Evolutionary conservation across 2,329 filamentous ascomycete species (phyloP).

Genomic region (Ophiostoma ulmi): DNA sequence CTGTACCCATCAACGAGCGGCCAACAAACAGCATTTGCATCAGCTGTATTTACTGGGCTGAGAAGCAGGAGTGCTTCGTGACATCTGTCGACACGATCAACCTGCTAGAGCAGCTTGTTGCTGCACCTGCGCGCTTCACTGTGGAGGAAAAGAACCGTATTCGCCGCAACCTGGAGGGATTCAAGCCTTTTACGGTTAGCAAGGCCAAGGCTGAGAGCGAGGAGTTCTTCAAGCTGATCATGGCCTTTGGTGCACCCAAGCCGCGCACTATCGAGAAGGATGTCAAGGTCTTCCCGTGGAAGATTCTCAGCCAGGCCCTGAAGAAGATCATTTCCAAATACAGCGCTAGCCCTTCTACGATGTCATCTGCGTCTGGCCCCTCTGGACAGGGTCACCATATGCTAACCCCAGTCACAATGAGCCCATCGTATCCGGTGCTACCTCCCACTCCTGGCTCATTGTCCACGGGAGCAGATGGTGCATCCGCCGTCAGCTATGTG

Average conservation of each 20-base stretch:
- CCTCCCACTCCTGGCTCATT: constrained; percentile 43
- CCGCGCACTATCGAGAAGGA: constrained; percentile 98
- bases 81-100: constrained; percentile 97
- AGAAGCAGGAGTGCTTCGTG: constrained; percentile 84
- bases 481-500: constrained; percentile 38
- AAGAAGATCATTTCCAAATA: constrained; percentile 99
- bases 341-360: constrained; percentile 46
- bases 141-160: constrained; percentile 99
- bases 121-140: constrained; percentile 68
- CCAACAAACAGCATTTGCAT: constrained; percentile 84
- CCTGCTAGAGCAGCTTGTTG: constrained; percentile 86
- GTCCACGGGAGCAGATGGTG: constrained; percentile 36
- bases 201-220: constrained; percentile 90
- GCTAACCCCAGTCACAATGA: constrained; percentile 38
- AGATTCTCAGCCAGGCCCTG: constrained; percentile 75
- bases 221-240: constrained; percentile 98
- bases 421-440: constrained; percentile 40
- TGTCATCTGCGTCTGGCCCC: constrained; percentile 28
- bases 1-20: constrained; percentile 73
- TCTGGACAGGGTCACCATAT: constrained; percentile 36
- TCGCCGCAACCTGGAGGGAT: constrained; percentile 88
- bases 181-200: constrained; percentile 85
- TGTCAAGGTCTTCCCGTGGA: constrained; percentile 98
- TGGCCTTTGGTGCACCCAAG: constrained; percentile 93
- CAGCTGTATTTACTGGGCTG: constrained; percentile 96